Evolutionary conservation across 2,329 filamentous ascomycete genomes (phyloP), one percentile per base, ranked within the genome.

Genomic region (Fonsecaea multimorphosa): DNA sequence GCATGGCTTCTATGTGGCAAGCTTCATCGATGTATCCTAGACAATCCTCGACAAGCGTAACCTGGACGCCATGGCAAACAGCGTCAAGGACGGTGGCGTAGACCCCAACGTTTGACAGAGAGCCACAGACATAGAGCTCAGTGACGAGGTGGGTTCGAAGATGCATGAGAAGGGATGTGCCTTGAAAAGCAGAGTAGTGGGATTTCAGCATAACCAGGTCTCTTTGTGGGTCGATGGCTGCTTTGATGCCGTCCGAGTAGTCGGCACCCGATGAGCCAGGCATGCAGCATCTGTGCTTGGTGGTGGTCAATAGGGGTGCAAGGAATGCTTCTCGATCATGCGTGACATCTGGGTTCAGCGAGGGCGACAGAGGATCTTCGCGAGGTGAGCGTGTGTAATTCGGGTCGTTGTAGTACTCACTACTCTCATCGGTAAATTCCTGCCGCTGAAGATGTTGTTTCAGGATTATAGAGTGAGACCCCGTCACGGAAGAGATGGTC

Each of bases 71-170:
- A 76, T 97, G 91, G 22, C 90, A 87, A 1, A 92, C 93, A 11
- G 94, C 95, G 74, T 97, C 95, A 68, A 96, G 84, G 2, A 93
- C 93, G 0, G 94, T 97, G 7, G 95, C 94, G 75, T 95, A 93
- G 54, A 98, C 89, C 34, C 93, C 93, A 38, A 96, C 82, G 73
- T 98, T 97, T 51, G 90, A 91, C 56, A 96, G 84, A 52, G 91
- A 90, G 24, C 95, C 95, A 73, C 91, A 96, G 27, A 98, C 86
- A 77, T 91, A 97, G 12, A 99, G 82, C 73, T 97, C 91, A 1
- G 93, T 97, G 65, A 96, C 87, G 71, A 97, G 89, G 69, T 89
- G 91, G n/a, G 88, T 88, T n/a, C 93, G 87, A 53, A 98, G 80
- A n/a, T 87, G 84, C 57, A 90, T 83, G 7, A 98, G 84, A 16